These are phyloP conservation scores for Lactifluus echinatus DNA, from an alignment of 768 basidiomycete species.

Conservation along the genomic window DNA sequence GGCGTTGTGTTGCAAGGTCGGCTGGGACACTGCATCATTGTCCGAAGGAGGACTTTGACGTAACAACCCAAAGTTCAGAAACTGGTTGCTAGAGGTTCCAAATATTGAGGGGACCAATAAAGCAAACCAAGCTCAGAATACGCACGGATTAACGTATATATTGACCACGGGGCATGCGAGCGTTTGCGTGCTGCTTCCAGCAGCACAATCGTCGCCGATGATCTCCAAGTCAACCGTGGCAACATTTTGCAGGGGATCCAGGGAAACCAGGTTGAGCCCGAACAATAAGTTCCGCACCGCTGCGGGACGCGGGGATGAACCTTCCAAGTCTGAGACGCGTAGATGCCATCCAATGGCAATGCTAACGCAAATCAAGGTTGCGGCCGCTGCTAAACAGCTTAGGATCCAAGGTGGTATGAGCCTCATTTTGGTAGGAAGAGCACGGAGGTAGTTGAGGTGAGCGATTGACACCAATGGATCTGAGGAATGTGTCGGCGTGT, in stretches of 20 bases:
- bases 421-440: not conserved
- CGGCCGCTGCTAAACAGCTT: not conserved
- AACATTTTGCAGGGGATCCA: not conserved
- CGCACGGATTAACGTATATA: slow-evolving; percentile 11
- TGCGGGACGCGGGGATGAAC: slow-evolving; percentile 2
- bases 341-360: slow-evolving; percentile 1
- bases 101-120: not conserved
- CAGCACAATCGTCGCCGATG: not conserved
- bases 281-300: not conserved
- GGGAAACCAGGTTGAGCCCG: not conserved
- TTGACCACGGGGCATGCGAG: not conserved
- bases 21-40: not conserved
- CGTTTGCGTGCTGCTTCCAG: not conserved
- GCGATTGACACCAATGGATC: not conserved
- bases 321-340: not conserved
- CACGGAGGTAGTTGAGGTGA: too few relatives aligned
- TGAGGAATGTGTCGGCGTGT: not conserved
- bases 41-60: not conserved
- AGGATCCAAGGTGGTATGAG: not conserved
- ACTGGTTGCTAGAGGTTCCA: not conserved
- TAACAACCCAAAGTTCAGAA: not conserved
- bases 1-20: slow-evolving; percentile 2
- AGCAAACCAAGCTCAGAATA: not conserved
- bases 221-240: slow-evolving; percentile 8
- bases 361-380: not conserved